Evolutionary conservation across 192 early-diverging fungal species (phyloP), one percentile per base, ranked within the genome.

Genomic region (Coemansia umbellata): DNA sequence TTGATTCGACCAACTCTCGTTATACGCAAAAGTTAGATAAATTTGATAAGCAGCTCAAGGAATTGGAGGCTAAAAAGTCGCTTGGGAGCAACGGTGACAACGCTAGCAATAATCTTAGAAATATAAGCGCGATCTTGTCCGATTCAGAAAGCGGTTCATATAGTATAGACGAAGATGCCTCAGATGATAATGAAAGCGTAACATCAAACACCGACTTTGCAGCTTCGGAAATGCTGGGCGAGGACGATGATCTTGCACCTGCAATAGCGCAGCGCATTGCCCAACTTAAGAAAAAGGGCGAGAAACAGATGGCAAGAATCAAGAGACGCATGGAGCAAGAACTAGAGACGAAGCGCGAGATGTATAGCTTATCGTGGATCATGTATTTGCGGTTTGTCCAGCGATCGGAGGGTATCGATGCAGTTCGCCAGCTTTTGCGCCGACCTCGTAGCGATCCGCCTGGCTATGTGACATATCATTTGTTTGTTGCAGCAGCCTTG

Each of bases 401-500:
- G 60, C 63, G 95, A 24, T 67, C 83, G 0, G 87, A 97, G 82
- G 88, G 83, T 42, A 82, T 88, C 35, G 81, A 85, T 39, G 77
- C 69, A 13, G 89, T 87, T 9, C 78, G 95, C 19, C 62, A 79
- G 28, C 65, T 95, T 8, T 92, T 98, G 69, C 81, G 65, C 8
- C 52, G 62, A 47, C 53, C 80, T 10, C 81, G 83, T 43, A 88
- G 87, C 14, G 81, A 91, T 39, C 91, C 92, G 28, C 79, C 85
- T 6, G 68, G 67, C 2, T 76, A 88, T 35, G 80, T 86, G 32
- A 90, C 88, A 5, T 86, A 90, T 59, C 93, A 95, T 55, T 78
- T 95, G n/a, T 93, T 78, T 69, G 86, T 90, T n/a, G 83, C 90
- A 2, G 85, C 85, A 50, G 95, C 93, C 8, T 57, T 92, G 31